Base-by-base conservation (phyloP, 768 basidiomycete genomes). In the Lanmaoa rubissima region DNA sequence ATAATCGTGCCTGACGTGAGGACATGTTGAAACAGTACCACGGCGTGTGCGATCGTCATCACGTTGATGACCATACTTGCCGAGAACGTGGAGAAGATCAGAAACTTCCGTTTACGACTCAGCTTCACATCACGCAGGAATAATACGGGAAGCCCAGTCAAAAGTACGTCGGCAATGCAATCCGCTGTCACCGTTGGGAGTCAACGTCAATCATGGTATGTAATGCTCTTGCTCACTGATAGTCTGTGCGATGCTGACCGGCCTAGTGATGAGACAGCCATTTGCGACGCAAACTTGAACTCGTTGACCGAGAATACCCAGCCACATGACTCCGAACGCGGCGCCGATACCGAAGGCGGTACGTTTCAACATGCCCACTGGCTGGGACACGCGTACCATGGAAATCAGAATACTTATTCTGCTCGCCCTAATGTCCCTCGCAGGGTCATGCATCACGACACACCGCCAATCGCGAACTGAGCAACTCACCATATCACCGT, bases 401-500 rank as follows among this genome's bases (percentile, higher is more conserved):
- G 26, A 31, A 26, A 43, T 8, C 8, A 36, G 21, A 13, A 42
- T 35, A 12, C 40, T 55, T 36, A 21, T 28, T 43, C 51, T 36
- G 41, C 40, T 54, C 11, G 40, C 3, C 52, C 51, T 35, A 43
- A 53, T 6, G 19, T 42, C 14, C 21, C 16, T 17, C 21, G 24
- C 16, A 2, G 26, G 12, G 26, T 38, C 26, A 32, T 24, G 21
- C 6, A 28, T 5, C 28, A 21, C 41, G 21, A 24, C 21, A 2
- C 21, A 24, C 21, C 3, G 26, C 17, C 4, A 11, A 54, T 32
- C 39, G 13, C 26, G 36, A 54, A 4, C 6, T 1, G 16, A 14
- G 21, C 21, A 14, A 12, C 51, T 12, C 14, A 55, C 52, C 51
- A 55, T 54, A 55, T 12, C n/a, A 54, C 51, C 5, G 26, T 42